Percentiles rank a stretch among this genome's conserved stretches.
phyloP scores from a whole-genome alignment of 176 grass and related monocot genomes.

The Aegilops sharonensis region DNA sequence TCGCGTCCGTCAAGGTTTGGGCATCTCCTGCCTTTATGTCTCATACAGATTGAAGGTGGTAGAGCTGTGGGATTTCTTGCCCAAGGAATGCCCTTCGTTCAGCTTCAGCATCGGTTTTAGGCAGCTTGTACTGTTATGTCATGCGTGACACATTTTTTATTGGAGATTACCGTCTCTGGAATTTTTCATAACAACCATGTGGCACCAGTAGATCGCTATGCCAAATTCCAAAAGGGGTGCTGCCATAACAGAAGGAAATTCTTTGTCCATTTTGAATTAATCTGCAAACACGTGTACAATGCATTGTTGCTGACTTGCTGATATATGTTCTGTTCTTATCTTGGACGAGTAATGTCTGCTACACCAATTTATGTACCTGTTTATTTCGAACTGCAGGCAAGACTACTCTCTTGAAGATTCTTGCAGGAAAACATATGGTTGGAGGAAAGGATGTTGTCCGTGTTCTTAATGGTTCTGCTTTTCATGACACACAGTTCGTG shows the following conservation, averaged over 20 bases:
- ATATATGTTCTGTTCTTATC: not conserved
- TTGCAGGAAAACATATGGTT: conserved; percentile 97
- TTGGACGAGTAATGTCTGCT: not conserved
- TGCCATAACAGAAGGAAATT: not conserved
- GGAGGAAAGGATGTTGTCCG: conserved; percentile 90
- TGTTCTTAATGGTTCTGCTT: conserved; percentile 88
- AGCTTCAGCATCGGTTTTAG: not conserved
- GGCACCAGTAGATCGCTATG: not conserved
- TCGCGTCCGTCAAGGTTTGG: not conserved
- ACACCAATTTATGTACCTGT: not conserved
- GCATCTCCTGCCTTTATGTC: not conserved
- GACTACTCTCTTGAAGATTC: conserved; percentile 94
- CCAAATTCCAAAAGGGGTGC: not conserved
- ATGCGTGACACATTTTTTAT: not conserved
- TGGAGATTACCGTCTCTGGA: not conserved
- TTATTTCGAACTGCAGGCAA: conserved; percentile 66
- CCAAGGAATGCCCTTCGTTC: not conserved
- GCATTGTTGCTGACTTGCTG: not conserved
- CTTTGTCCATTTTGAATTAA: not conserved
- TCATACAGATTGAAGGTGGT: not conserved
- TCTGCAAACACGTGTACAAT: not conserved
- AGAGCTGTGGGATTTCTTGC: not conserved
- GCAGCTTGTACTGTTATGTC: not conserved
- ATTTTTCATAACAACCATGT: not conserved
- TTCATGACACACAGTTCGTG: conserved; percentile 93